Evolutionary conservation across 768 basidiomycete species (phyloP).

Genomic region (Tulasnella sp.): DNA sequence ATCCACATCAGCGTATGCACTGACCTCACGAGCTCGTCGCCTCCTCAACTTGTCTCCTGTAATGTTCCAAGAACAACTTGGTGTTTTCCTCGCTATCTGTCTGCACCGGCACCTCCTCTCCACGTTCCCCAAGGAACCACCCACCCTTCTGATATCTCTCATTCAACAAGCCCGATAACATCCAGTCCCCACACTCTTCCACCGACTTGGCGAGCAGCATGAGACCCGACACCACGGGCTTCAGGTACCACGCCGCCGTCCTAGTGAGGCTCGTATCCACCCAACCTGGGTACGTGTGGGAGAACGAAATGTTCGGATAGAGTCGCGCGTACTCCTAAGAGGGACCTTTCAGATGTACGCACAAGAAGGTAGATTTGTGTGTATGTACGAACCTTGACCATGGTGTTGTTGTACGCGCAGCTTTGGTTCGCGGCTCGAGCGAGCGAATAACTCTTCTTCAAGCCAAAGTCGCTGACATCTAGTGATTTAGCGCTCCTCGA

Average conservation of each 20-base stretch:
- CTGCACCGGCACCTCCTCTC: background rate
- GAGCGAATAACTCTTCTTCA: constrained; percentile 12
- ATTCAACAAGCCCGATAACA: background rate
- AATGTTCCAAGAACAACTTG: background rate
- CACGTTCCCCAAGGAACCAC: background rate
- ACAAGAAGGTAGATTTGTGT: constrained; percentile 6
- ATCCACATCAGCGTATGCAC: background rate
- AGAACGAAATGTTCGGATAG: constrained; percentile 34
- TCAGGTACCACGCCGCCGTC: background rate
- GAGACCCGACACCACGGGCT: background rate
- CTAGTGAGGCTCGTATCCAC: constrained; percentile 31
- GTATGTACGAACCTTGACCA: constrained; percentile 6
- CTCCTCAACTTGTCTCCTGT: background rate
- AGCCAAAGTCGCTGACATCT: constrained; percentile 1
- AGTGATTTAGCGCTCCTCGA: background rate
- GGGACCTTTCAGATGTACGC: background rate
- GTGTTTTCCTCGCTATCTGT: background rate
- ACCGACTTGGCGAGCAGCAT: background rate
- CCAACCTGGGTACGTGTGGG: constrained; percentile 21
- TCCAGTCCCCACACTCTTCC: constrained; percentile 1
- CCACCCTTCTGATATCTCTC: background rate
- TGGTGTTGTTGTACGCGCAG: constrained; percentile 10
- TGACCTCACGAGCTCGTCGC: background rate
- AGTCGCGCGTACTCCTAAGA: constrained; percentile 15
- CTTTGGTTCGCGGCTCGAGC: background rate